A percentile compares a stretch with the other conserved stretches of the same genome.
Conservation (phyloP, 371 early-diverging fungal genomes). For the Phascolomyces articulosus region DNA sequence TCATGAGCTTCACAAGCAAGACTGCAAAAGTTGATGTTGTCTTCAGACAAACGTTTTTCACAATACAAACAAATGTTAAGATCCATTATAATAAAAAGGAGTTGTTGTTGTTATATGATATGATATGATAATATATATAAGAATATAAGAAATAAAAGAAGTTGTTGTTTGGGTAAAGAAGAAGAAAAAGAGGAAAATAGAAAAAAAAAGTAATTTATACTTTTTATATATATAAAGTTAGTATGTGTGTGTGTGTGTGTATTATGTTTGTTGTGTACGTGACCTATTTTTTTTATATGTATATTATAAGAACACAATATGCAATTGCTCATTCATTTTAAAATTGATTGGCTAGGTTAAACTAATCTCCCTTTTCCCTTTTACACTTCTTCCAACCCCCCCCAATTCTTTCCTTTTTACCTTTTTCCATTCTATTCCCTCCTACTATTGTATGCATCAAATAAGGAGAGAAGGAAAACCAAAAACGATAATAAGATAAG, state of each 20-base stretch:
- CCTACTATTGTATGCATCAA: no score
- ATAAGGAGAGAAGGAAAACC: no score
- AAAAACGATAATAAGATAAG: no score
- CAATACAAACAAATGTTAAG: constrained; percentile 30
- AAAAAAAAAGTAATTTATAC: constrained; percentile 7
- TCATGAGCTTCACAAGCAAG: constrained; percentile 19
- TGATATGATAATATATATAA: no score
- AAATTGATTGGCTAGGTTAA: not conserved
- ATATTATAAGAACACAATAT: not conserved
- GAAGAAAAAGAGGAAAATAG: constrained; percentile 1
- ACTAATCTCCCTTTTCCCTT: not conserved
- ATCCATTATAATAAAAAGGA: constrained; percentile 15
- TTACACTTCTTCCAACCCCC: not conserved
- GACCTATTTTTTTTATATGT: not conserved
- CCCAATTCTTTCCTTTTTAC: no score
- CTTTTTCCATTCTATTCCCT: no score
- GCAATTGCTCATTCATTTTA: not conserved
- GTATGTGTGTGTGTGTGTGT: no score
- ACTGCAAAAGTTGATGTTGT: constrained; percentile 22
- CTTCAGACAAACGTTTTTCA: constrained; percentile 23
- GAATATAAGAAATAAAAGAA: no score
- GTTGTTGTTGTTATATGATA: no score
- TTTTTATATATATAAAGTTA: no score
- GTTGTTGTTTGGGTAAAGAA: not conserved
- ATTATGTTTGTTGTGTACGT: constrained; percentile 1